These are phyloP conservation scores for Recurvomyces mirabilis DNA, from an alignment of 495 filamentous ascomycete genomes.

Conservation along the genomic window DNA sequence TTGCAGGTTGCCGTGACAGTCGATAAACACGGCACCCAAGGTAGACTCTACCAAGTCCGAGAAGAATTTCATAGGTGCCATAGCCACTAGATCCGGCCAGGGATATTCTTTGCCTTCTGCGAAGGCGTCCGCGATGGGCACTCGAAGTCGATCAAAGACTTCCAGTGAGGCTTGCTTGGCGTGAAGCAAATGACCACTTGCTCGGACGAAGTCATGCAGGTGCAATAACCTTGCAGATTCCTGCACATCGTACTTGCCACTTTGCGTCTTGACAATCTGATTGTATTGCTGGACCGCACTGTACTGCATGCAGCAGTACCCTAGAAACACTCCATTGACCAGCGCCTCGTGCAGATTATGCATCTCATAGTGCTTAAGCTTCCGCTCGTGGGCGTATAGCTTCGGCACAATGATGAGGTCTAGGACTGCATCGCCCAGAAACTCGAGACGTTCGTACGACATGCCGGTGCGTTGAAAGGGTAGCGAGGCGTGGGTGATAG, in stretches of 20 bases:
- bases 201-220: conserved; percentile 14
- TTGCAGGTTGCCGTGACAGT: conserved; percentile 51
- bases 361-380: conserved; percentile 53
- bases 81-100: conserved; percentile 56
- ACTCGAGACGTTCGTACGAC: conserved; percentile 83
- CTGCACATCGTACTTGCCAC: conserved; percentile 48
- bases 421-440: conserved; percentile 77
- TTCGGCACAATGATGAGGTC: conserved; percentile 60
- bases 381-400: conserved; percentile 34
- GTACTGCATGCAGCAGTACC: conserved; percentile 63
- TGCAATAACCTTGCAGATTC: not conserved
- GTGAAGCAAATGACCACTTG: conserved; percentile 4
- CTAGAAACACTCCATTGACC: conserved; percentile 80
- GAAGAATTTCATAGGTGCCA: conserved; percentile 68
- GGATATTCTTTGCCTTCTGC: conserved; percentile 46
- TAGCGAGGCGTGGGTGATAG: conserved; percentile 74
- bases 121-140: conserved; percentile 41
- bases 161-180: conserved; percentile 31
- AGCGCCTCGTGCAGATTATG: conserved; percentile 62
- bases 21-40: conserved; percentile 77
- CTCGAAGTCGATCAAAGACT: conserved; percentile 42
- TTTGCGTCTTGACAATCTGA: conserved; percentile 19
- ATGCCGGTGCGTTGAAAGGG: conserved; percentile 37
- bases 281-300: conserved; percentile 28
- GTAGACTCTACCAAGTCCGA: conserved; percentile 77